Conservation (phyloP, 2,329 filamentous ascomycete species). For the Trichoderma cornu-damae region DNA sequence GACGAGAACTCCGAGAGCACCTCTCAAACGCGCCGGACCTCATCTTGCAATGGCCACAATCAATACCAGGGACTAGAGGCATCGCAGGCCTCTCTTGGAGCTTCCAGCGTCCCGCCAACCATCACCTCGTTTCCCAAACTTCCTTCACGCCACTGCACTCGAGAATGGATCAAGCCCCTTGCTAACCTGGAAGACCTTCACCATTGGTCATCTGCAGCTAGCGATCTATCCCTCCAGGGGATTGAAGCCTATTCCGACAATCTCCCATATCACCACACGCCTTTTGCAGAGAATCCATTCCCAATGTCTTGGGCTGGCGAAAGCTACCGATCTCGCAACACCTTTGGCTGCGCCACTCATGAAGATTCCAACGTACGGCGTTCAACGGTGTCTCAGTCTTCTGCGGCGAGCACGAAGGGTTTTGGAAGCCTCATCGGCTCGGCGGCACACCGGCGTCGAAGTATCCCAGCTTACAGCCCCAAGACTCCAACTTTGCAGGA, state of each 20-base stretch:
- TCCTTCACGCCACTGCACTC: conserved; percentile 30
- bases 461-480: conserved; percentile 20
- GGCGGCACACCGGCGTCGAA: conserved; percentile 27
- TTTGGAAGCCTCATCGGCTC: conserved; percentile 26
- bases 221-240: conserved; percentile 28
- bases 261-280: conserved; percentile 6
- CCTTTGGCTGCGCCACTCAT: conserved; percentile 23
- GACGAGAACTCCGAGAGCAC: conserved; percentile 1
- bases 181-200: conserved; percentile 21
- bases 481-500: conserved; percentile 17
- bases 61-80: neutral
- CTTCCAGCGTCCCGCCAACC: conserved; percentile 23
- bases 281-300: conserved; percentile 18
- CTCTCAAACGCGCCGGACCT: neutral
- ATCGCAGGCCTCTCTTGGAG: conserved; percentile 2
- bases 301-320: conserved; percentile 19
- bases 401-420: conserved; percentile 19
- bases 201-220: neutral
- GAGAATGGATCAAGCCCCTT: conserved; percentile 31
- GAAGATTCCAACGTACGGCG: neutral
- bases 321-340: conserved; percentile 23
- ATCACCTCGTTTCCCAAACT: conserved; percentile 35
- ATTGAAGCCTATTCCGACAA: conserved; percentile 30
- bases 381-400: neutral
- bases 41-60: neutral